Base-by-base conservation (phyloP, 176 grass and related monocot genomes). In the Bothriochloa decipiens region DNA sequence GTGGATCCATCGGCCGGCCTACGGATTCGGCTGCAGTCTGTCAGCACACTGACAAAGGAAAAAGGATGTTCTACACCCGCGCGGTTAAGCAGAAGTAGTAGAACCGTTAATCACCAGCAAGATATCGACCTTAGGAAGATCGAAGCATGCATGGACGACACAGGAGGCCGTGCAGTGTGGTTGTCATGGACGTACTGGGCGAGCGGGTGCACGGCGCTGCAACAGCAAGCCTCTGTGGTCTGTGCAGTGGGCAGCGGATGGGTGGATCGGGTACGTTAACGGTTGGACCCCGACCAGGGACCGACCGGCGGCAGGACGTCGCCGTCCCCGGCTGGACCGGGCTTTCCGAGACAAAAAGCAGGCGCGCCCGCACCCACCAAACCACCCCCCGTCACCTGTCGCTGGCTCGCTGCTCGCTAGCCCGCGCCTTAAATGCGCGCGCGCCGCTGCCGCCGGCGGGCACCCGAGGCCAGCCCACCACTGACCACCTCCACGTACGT, bases 291-390 rank as follows among this genome's bases (percentile, higher is more conserved):
- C 43, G 83, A 77, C 78, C 71, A 46, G 53, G 71, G 77, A 85
- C 88, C 83, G 88, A 72, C 72, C 83, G 10, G 57, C 88, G 88
- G 83, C 83, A 35, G 72, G 64, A 76, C 78, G 82, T 89, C 82
- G n/a, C 69, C 83, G 87, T 89, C 87, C 76, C 63, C 39, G 82
- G 70, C 72, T 76, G 88, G 88, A 73, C 84, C 84, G 88, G 72
- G 57, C 65, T 80, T 61, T 74, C 36, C 69, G 81, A 74, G 87
- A 89, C 78, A 72, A 83, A 89, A 86, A 78, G 84, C 74, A 74
- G 83, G 33, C 37, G 68, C 82, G 37, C 29, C 29, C 29, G 29
- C 87, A 85, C 62, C 76, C 47, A 85, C 52, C 71, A 41, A 81
- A 32, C 77, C 20, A 10, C 37, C 15, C 5, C 32, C 1, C 55